A percentile compares a stretch with the other conserved stretches of the same genome.
phyloP scores from a whole-genome alignment of 495 filamentous ascomycete genomes.

The Neurospora discreta region DNA sequence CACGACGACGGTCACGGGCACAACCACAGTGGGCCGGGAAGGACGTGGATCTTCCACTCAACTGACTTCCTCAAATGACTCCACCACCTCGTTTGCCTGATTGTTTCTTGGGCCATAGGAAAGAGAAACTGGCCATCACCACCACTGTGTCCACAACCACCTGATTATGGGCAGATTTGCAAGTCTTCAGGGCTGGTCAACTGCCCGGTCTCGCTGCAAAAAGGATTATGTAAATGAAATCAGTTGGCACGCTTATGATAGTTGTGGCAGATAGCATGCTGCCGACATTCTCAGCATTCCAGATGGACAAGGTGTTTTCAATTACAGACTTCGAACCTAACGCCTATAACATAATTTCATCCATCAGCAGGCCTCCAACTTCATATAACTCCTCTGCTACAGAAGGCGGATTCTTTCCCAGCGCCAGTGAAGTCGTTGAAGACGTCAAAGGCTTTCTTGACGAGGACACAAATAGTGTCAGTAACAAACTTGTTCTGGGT shows the following conservation, averaged over 20 bases:
- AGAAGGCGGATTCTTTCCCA: background rate
- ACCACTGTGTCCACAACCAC: constrained; percentile 23
- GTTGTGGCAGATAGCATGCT: constrained; percentile 26
- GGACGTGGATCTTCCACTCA: background rate
- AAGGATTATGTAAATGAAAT: constrained; percentile 23
- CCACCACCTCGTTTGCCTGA: too few relatives aligned
- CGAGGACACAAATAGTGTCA: background rate
- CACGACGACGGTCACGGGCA: constrained; percentile 12
- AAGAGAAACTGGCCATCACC: constrained; percentile 21
- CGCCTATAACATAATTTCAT: background rate
- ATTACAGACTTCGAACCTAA: constrained; percentile 2
- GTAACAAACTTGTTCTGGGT: background rate
- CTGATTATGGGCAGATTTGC: constrained; percentile 30
- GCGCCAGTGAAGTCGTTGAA: background rate
- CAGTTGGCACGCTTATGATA: constrained; percentile 22
- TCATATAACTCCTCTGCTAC: constrained; percentile 2
- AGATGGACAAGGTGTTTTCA: background rate
- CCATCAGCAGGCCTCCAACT: background rate
- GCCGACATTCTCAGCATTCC: constrained; percentile 27
- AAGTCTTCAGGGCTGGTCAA: constrained; percentile 24
- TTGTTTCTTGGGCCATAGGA: constrained; percentile 16
- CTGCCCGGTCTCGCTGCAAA: constrained; percentile 30
- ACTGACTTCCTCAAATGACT: background rate
- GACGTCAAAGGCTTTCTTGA: background rate
- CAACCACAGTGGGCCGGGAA: background rate